phyloP scores from a whole-genome alignment of 179 eudicot genomes.

The Silene vulgaris region DNA sequence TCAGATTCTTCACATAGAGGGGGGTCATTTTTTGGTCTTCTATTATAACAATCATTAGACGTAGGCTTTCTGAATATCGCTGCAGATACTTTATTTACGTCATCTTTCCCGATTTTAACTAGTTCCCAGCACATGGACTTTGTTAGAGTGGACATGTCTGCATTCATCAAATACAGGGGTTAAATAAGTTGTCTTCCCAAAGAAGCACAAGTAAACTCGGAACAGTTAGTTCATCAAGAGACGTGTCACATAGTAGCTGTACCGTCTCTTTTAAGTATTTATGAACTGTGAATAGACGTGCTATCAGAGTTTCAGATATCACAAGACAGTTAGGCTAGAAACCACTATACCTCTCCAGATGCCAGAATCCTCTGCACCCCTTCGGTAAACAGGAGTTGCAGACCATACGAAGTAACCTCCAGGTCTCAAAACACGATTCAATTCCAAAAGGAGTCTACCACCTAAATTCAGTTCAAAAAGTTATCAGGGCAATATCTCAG shows the following conservation, averaged over 20 bases:
- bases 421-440: constrained; percentile 44
- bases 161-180: not conserved
- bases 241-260: not conserved
- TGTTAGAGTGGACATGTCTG: constrained; percentile 41
- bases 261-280: too few species aligned
- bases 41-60: constrained; percentile 38
- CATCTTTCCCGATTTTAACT: constrained; percentile 35
- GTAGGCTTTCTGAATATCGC: constrained; percentile 41
- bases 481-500: not conserved
- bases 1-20: constrained; percentile 43
- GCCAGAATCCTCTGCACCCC: constrained; percentile 31
- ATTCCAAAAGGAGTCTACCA: constrained; percentile 44
- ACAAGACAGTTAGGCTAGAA: not conserved
- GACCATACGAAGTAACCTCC: constrained; percentile 54
- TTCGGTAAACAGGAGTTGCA: constrained; percentile 46
- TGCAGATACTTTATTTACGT: constrained; percentile 33
- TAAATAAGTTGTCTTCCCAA: not conserved
- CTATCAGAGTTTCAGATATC: not conserved
- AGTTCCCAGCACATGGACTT: constrained; percentile 47
- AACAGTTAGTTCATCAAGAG: not conserved
- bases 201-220: not conserved
- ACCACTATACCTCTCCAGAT: constrained; percentile 37
- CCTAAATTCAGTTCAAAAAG: constrained; percentile 20
- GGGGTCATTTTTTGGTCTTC: constrained; percentile 30
- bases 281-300: not conserved